phyloP scores from a whole-genome alignment of 1,284 basidiomycete species.

The Tranzscheliella williamsii region DNA sequence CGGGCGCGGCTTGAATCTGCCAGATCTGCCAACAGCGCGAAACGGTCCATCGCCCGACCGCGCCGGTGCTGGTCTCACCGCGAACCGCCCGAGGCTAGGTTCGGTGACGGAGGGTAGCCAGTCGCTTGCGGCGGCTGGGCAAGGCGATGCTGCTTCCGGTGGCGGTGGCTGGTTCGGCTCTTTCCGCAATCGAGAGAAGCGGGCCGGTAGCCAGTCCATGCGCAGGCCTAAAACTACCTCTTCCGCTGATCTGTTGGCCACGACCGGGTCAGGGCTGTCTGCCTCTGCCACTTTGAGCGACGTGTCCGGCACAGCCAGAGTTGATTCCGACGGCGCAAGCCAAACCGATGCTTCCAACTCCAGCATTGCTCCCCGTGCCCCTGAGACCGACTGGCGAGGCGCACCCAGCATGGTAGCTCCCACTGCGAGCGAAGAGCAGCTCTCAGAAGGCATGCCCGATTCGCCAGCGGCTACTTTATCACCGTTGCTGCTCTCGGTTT shows the following conservation, averaged over 20 bases:
- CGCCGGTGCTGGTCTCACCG: constrained; percentile 12
- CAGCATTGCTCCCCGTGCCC: too few species aligned
- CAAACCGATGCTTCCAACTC: too few species aligned
- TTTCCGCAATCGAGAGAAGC: constrained; percentile 33
- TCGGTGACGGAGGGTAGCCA: constrained; percentile 24
- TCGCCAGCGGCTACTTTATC: too few species aligned
- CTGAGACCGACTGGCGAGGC: too few species aligned
- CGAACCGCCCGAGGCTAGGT: constrained; percentile 15
- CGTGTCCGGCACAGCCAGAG: neutral
- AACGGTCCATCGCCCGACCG: constrained; percentile 17
- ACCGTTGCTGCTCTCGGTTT: neutral
- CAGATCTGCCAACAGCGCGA: constrained; percentile 2
- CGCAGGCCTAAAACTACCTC: constrained; percentile 29
- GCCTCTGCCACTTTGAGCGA: neutral
- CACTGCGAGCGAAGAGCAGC: too few species aligned
- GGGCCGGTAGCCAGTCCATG: constrained; percentile 28
- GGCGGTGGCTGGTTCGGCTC: constrained; percentile 40
- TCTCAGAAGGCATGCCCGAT: too few species aligned
- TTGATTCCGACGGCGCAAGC: too few species aligned
- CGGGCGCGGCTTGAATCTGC: constrained; percentile 10
- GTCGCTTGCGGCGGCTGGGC: constrained; percentile 3
- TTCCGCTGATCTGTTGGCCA: constrained; percentile 7
- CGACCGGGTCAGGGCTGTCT: neutral
- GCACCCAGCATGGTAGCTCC: too few species aligned
- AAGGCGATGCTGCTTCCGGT: constrained; percentile 6